Evolutionary conservation across 768 basidiomycete species (phyloP), one percentile per base, ranked within the genome.

Genomic region (Amyloporia xantha): DNA sequence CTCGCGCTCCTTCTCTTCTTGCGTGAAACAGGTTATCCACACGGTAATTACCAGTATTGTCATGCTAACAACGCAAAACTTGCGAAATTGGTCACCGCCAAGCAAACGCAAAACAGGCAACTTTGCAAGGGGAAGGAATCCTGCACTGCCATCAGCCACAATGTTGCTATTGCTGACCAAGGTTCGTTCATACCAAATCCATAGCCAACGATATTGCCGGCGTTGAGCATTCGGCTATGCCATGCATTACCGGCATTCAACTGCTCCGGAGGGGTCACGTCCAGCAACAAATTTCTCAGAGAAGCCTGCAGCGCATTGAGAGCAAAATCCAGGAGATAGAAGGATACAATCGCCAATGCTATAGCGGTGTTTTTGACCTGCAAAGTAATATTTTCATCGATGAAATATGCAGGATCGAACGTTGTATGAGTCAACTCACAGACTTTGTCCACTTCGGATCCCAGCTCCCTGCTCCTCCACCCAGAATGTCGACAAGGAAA

Each of bases 271-370:
- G 96, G 94, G 0, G 91, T 81, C 44, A 95, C 70, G 62, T 99
- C 96, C 50, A 99, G 75, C 11, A 97, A 74, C n/a, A 99, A 79
- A 66, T 96, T 96, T 43, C 93, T 75, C 27, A 97, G 71, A 10
- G 92, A 95, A 2, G 90, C 91, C 74, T 95, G 91, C 40, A 95
- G 68, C 3, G 91, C 96, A 65, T 99, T 99, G 50, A 99, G 75
- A n/a, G 92, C 90, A 62, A 99, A 99, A 66, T 99, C 96, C 27
- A 99, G 75, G 41, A 93, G 65, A 62, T 96, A 99, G 69, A 99
- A 98, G 0, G 88, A 85, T 20, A 84, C 72, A 23, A 99, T 78
- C 1, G 94, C 96, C 44, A 97, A 79, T 43, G 74, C 79, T 49
- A 98, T 95, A 10, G 92, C 81, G 23, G 77, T 81, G 54, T 74